These are phyloP conservation scores for Puccinia triticina DNA, from an alignment of 1,284 basidiomycete species.

Conservation along the genomic window DNA sequence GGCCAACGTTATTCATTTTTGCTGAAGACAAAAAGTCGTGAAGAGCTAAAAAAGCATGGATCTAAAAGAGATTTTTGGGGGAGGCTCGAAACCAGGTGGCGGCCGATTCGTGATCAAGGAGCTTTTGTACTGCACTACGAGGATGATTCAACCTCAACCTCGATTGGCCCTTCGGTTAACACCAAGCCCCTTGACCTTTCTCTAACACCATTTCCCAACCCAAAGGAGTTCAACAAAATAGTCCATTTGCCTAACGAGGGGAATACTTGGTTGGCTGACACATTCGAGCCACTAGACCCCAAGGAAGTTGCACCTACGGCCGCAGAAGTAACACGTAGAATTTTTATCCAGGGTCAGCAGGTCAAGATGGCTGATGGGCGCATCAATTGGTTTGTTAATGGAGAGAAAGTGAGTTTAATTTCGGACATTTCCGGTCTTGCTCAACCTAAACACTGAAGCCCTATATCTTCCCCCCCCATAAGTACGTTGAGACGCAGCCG, in stretches of 20 bases:
- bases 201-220: not conserved
- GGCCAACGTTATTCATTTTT: constrained; percentile 57
- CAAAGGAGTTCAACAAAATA: not conserved
- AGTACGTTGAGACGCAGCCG: constrained; percentile 31
- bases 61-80: constrained; percentile 31
- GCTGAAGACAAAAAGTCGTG: constrained; percentile 42
- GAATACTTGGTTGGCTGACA: constrained; percentile 1
- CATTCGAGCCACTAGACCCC: constrained; percentile 30
- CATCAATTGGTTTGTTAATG: constrained; percentile 46
- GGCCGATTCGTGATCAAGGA: constrained; percentile 9
- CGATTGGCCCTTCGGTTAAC: too few species aligned
- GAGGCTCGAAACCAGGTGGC: constrained; percentile 32
- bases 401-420: constrained; percentile 7
- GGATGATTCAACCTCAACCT: constrained; percentile 23
- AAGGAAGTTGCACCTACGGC: constrained; percentile 30
- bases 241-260: constrained; percentile 41
- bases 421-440: not conserved
- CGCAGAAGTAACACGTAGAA: constrained; percentile 36
- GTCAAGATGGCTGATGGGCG: constrained; percentile 3
- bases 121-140: constrained; percentile 51
- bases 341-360: constrained; percentile 42
- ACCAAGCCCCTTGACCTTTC: not conserved
- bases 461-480: not conserved
- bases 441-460: not conserved
- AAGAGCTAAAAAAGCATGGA: constrained; percentile 44